Evolutionary conservation across 176 grass and related monocot species (phyloP), one percentile per base, ranked within the genome.

Genomic region (Rhynchospora breviuscula): DNA sequence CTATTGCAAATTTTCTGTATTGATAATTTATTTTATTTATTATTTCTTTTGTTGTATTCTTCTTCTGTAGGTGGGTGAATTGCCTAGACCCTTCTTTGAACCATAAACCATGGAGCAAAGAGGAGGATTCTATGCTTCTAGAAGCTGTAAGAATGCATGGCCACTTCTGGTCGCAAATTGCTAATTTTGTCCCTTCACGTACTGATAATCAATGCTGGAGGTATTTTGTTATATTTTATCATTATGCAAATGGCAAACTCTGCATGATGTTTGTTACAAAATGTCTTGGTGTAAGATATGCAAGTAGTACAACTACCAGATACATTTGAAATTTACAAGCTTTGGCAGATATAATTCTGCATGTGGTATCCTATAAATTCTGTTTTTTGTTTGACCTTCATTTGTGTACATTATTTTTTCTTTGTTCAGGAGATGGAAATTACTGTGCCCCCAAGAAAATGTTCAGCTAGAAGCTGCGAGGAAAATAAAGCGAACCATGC

Each of bases 131-230:
- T 4, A 88, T 84, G 59, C 85, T 98, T 64, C 85, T 98, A 81
- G 83, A 79, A 76, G 84, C 92, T 18, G 87, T 93, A 62, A 47
- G 76, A 26, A 64, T 88, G 70, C 66, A 91, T 90, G 95, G 90
- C 23, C 43, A 83, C 69, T 90, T 83, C 80, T 98, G 95, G 95
- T 91, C 91, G 25, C 93, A 93, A 82, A 84, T 98, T 91, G 80
- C 91, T 47, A 79, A 63, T 40, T 78, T 86, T 46, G 78, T 98
- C 81, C 92, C 95, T 85, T 83, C 78, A 74, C 92, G 95, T 70
- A 98, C 89, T 84, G 95, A 98, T 86, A 91, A 83, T 89, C 94
- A 91, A 83, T 98, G 95, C 81, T 78, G 84, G 85, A 93, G 95
- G 95, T 95, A 95, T 57, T 83, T 6, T 23, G 86, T 59, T 43